phyloP scores from a whole-genome alignment of 2,329 filamentous ascomycete genomes.

The Trichoderma sp. region DNA sequence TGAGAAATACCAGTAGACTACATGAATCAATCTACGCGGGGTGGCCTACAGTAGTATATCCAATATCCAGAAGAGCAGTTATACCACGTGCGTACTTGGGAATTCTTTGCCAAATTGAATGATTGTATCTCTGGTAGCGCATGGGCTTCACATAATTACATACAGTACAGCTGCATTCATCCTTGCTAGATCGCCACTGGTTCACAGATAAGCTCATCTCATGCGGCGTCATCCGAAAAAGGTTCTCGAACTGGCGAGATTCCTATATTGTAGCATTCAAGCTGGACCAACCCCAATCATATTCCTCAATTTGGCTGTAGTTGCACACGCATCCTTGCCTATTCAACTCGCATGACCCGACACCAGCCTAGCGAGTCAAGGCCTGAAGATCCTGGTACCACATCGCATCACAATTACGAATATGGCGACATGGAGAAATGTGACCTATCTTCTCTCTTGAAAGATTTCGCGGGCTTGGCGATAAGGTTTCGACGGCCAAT shows the following conservation, averaged over 20 bases:
- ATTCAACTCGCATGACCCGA: not conserved
- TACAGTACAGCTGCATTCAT: not conserved
- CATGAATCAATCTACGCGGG: not conserved
- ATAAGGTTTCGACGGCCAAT: not conserved
- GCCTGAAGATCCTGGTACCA: not conserved
- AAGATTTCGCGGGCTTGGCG: not conserved
- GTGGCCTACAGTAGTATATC: not conserved
- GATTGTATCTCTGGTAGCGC: not conserved
- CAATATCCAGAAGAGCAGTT: not conserved
- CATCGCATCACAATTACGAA: constrained; percentile 17
- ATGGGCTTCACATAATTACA: not conserved
- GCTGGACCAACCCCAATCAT: not conserved
- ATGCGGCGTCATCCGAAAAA: not conserved
- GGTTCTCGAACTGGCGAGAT: not conserved
- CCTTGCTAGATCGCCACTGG: not conserved
- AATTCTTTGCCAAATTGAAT: not conserved
- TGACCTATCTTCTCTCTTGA: not conserved
- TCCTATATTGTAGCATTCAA: not conserved
- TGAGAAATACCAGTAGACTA: not conserved
- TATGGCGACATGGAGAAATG: constrained; percentile 11
- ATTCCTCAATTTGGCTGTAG: not conserved
- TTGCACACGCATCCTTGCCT: not conserved
- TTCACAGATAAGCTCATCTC: not conserved
- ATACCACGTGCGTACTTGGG: not conserved
- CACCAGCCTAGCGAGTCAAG: not conserved